Evolutionary conservation across 2,329 filamentous ascomycete genomes (phyloP), one percentile per base, ranked within the genome.

Genomic region (Xylariaceae sp.): DNA sequence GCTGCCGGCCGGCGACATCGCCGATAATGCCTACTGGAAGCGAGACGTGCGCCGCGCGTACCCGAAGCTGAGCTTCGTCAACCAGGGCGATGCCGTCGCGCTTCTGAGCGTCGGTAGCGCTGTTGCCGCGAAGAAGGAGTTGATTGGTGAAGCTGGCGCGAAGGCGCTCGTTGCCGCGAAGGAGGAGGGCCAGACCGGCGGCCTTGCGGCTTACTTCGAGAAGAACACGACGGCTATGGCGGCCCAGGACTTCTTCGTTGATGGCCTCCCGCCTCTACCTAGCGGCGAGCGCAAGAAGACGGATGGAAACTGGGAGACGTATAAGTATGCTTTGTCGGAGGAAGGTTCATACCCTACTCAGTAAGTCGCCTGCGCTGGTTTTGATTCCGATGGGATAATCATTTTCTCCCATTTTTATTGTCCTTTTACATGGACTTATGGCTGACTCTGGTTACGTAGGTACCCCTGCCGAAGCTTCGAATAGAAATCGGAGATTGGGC

Each of bases 1-100:
- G 11, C 61, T 88, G 0, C 91, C 91, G n/a, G 89, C 91, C 1
- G 90, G 83, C 66, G 91, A 96, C 73, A 87, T 96, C 69, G 91
- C 91, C 69, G 90, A 93, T 75, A 96, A 96, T 78, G 86, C 91
- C 44, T 96, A 97, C 80, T 99, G 92, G 91, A 95, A 96, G 82
- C 92, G 94, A 70, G 94, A 99, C 72, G 75, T 80, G 62, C 89
- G 94, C 68, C 85, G 94, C 69, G 82, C 82, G 69, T 97, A 97
- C 78, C 89, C 94, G 37, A 83, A 82, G 68, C 81, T 89, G 58
- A 93, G 88, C 71, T 86, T 90, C 51, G 83, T 99, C 63, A 87
- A 80, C 61, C 94, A 97, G 80, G 84, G 84, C 51, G 89, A 97
- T 74, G 87, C 91, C 55, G 94, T 94, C 23, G 88, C 88, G 48